Percentiles rank a stretch among this genome's conserved stretches.
phyloP scores from a whole-genome alignment of 441 rosid species.

The Aquilaria agallochum region DNA sequence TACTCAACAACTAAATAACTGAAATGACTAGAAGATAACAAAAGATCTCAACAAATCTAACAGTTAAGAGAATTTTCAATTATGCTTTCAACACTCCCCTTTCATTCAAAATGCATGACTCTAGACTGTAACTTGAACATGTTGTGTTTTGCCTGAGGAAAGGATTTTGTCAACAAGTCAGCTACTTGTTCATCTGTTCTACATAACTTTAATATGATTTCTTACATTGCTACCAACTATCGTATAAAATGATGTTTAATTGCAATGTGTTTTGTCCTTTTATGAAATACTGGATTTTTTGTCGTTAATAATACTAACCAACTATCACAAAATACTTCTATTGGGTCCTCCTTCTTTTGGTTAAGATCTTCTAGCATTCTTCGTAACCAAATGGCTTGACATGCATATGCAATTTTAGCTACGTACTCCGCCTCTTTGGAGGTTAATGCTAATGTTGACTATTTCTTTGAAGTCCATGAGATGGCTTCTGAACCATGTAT shows the following conservation, averaged over 20 bases:
- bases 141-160: too few species aligned
- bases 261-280: neutral
- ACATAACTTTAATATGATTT: neutral
- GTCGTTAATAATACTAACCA: neutral
- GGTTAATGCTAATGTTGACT: neutral
- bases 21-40: too few species aligned
- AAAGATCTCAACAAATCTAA: too few species aligned
- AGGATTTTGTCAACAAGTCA: neutral
- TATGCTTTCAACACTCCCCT: too few species aligned
- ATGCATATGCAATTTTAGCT: neutral
- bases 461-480: conserved; percentile 1
- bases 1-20: too few species aligned
- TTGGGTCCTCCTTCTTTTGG: too few species aligned
- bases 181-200: neutral
- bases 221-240: neutral
- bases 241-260: neutral
- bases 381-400: too few species aligned
- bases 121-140: too few species aligned
- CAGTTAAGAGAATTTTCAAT: too few species aligned
- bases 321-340: too few species aligned
- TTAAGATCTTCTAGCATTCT: too few species aligned
- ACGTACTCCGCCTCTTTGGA: conserved; percentile 1
- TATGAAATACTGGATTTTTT: neutral
- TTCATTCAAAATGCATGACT: too few species aligned
- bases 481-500: neutral